Evolutionary conservation across 441 rosid genomes (phyloP).

Genomic region (Croton laevigatus): DNA sequence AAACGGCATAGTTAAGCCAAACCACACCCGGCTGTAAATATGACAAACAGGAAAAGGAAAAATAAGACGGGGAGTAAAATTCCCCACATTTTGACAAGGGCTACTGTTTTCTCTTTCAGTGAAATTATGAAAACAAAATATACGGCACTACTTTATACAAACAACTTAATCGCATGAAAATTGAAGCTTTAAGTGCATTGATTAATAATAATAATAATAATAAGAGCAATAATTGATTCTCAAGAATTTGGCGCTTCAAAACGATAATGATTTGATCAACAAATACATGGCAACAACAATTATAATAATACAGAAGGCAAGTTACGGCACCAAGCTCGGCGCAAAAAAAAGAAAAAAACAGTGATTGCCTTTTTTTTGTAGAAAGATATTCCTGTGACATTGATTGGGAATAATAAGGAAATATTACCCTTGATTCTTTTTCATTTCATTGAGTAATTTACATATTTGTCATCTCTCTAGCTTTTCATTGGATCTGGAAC

Average conservation of each 20-base stretch:
- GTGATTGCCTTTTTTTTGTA: no score
- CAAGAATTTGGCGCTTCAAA: not conserved
- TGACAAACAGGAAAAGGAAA: no score
- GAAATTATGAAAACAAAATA: no score
- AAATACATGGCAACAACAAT: not conserved
- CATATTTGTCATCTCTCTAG: conserved; percentile 11
- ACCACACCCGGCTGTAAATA: no score
- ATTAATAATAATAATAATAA: not conserved
- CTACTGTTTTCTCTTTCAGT: no score
- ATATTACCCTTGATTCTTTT: not conserved
- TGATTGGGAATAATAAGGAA: not conserved
- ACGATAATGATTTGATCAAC: not conserved
- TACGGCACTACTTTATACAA: no score
- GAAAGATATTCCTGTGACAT: not conserved
- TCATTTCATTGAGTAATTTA: not conserved
- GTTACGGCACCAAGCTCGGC: not conserved
- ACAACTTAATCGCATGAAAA: not conserved
- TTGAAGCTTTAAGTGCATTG: not conserved
- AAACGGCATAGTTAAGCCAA: no score
- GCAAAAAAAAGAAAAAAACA: not conserved
- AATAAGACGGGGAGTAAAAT: no score
- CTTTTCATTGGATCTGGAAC: conserved; percentile 35
- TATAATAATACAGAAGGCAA: not conserved
- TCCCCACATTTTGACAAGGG: no score
- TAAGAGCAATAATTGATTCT: not conserved